Evolutionary conservation across 257 asterid genomes (phyloP).

Genomic region (Plantago major): DNA sequence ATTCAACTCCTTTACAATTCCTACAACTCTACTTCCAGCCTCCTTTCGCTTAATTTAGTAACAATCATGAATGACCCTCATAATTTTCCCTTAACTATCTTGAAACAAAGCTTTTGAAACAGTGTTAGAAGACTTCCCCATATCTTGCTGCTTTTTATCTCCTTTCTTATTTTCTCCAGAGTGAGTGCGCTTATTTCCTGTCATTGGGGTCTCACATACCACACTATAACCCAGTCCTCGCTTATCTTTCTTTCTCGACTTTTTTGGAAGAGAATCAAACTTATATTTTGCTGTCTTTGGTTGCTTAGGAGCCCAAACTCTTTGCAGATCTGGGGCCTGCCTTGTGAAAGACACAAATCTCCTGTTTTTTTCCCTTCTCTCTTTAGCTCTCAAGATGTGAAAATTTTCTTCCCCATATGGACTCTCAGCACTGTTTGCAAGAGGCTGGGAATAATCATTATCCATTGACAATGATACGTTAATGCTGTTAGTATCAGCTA

Average conservation of each 20-base stretch:
- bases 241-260: slow-evolving; percentile 45
- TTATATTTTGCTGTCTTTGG: slow-evolving; percentile 42
- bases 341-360: slow-evolving; percentile 46
- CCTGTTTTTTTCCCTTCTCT: slow-evolving; percentile 63
- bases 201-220: slow-evolving; percentile 78
- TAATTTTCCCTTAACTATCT: slow-evolving; percentile 30
- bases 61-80: not conserved
- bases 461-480: slow-evolving; percentile 47
- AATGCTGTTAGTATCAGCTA: slow-evolving; percentile 35
- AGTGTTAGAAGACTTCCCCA: slow-evolving; percentile 30
- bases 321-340: slow-evolving; percentile 68
- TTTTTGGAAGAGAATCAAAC: slow-evolving; percentile 41
- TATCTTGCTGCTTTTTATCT: slow-evolving; percentile 24
- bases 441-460: slow-evolving; percentile 42
- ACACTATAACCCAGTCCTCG: slow-evolving; percentile 35
- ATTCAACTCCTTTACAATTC: not conserved
- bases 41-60: not conserved
- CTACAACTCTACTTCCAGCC: slow-evolving; percentile 1
- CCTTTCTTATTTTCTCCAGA: slow-evolving; percentile 22
- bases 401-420: slow-evolving; percentile 40
- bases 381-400: slow-evolving; percentile 65
- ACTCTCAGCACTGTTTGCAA: slow-evolving; percentile 26
- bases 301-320: slow-evolving; percentile 88
- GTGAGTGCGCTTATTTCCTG: slow-evolving; percentile 37
- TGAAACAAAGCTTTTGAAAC: slow-evolving; percentile 83